These are phyloP conservation scores for Wilcoxina mikolae DNA, from an alignment of 495 filamentous ascomycete genomes.

Conservation along the genomic window DNA sequence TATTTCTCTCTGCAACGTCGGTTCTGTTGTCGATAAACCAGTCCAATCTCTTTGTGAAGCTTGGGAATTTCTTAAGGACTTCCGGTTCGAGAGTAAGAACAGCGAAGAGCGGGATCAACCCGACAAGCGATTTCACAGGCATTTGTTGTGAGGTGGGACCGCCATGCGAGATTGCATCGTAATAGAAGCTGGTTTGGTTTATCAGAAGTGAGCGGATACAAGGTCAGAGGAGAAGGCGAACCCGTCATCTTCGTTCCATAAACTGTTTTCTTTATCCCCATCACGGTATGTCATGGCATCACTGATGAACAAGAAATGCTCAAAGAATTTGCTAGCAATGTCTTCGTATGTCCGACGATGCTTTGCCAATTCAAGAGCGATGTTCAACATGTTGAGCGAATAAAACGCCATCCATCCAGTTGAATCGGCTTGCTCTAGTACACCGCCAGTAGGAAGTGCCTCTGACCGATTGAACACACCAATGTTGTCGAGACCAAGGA, in stretches of 20 bases:
- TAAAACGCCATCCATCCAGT: conserved; percentile 99
- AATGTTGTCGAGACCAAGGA: conserved; percentile 94
- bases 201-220: background rate
- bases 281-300: conserved; percentile 90
- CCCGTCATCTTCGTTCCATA: conserved; percentile 90
- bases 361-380: conserved; percentile 84
- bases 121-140: conserved; percentile 79
- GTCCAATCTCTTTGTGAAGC: conserved; percentile 80
- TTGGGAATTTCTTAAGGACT: conserved; percentile 76
- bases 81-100: conserved; percentile 86
- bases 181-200: conserved; percentile 56
- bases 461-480: conserved; percentile 97
- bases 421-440: conserved; percentile 88
- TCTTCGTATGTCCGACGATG: conserved; percentile 95
- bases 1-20: conserved; percentile 79
- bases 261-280: conserved; percentile 61
- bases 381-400: conserved; percentile 88
- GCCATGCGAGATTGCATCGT: conserved; percentile 92
- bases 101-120: conserved; percentile 82
- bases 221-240: conserved; percentile 21
- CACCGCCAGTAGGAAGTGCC: conserved; percentile 81
- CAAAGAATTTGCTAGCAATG: conserved; percentile 96
- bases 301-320: conserved; percentile 94
- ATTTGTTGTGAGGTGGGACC: conserved; percentile 85
- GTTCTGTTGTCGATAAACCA: conserved; percentile 83